Evolutionary conservation across 169 alveolate genomes (phyloP), one percentile per base, ranked within the genome.

Genomic region (Plasmodium gaboni): DNA sequence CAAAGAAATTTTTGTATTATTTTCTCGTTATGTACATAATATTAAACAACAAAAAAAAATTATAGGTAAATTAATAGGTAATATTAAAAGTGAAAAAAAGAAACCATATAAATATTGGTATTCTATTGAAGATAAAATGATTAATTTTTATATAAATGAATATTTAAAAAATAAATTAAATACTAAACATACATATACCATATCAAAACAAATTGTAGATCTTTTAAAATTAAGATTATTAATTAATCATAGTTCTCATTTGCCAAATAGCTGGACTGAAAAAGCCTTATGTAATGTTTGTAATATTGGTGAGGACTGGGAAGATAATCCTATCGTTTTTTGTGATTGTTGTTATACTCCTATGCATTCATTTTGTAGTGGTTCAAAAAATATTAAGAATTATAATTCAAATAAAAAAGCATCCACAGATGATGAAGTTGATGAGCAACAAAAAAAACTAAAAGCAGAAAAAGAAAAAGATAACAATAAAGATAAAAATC

Each of bases 271-370:
- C 15, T 94, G 96, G 96, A 94, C 96, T 1, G 96, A 94, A 50
- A 88, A 93, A 51, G 96, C 96, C 28, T 85, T 94, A 46, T 94
- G 96, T 57, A 94, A 93, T 78, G 59, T 94, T 51, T 94, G 96
- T 67, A 93, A 94, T 26, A 74, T 88, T 12, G 96, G 93, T 60
- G 96, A 94, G 68, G 96, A 94, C 59, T 94, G 96, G 96, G 96
- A 94, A 48, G 96, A 94, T 74, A 94, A 94, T 86, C 96, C 96
- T 0, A 94, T 94, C 1, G 87, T 94, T 19, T 94, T 94, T 65
- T 94, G 96, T 55, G 96, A 94, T 57, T 94, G 96, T 65, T 94
- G 96, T 80, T 94, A 92, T 74, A 86, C 94, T 0, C 96, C 96
- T 46, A 94, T 94, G 96, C 96, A 94, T 67, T 92, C 83, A 12